Evolutionary conservation across 139 green algal genomes (phyloP), one percentile per base, ranked within the genome.

Genomic region (Pleodorina starrii): DNA sequence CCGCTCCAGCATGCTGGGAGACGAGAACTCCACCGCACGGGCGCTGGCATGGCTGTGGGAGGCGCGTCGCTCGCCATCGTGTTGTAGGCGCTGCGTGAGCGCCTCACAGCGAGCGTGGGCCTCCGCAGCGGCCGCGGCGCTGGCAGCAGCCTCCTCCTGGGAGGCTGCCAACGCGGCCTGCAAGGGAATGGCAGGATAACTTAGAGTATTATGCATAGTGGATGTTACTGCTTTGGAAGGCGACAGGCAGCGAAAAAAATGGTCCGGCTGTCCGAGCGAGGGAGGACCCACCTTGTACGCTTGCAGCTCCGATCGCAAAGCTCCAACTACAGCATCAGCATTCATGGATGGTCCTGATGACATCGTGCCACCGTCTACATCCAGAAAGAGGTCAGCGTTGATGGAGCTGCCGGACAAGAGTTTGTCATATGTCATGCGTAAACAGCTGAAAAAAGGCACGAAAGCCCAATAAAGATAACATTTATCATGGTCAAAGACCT

Each of bases 271-370:
- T n/a, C n/a, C n/a, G n/a, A n/a, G n/a, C n/a, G n/a, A n/a, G n/a
- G n/a, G n/a, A n/a, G n/a, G n/a, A n/a, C n/a, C n/a, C n/a, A 91
- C 87, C 87, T 86, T 86, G 36, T 91, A 91, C 0, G 87, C 63
- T n/a, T 87, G 43, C 5, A 91, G 59, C 77, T 91, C 87, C 35
- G 87, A 76, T 17, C 77, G 54, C 36, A 91, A 35, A 10, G 66
- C 60, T 1, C 21, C 35, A 19, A 88, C 46, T 5, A 88, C 14
- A 0, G 63, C n/a, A 42, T 87, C 80, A 25, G 40, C 38, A n/a
- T 1, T 63, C 12, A 40, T 80, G 27, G 74, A 29, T 36, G 80
- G 12, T 35, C 42, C 14, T 2, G 38, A 16, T 29, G 60, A 32
- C n/a, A 51, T 66, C 51, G 42, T 19, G 42, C n/a, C 57, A 66